Base-by-base conservation (phyloP, 495 filamentous ascomycete species). In the Penicillium cinerascens region DNA sequence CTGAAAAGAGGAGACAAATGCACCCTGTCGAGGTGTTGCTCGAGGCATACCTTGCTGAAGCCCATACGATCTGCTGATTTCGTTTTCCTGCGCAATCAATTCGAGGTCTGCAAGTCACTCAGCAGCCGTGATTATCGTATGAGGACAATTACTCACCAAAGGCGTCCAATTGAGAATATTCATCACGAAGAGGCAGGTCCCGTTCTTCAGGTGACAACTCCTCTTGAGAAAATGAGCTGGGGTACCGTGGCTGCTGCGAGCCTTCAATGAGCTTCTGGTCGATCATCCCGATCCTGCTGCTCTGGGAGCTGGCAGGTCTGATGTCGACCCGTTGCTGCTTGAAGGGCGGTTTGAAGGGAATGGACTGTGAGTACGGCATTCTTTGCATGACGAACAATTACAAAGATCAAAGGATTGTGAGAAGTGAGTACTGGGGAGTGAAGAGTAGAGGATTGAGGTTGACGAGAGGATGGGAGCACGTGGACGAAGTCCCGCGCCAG, bases 61-160 rank as follows among this genome's bases (percentile, higher is more conserved):
- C 1, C 15, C n/a, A 6, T 35, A 26, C 11, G 20, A 50, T 3
- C 1, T 35, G 29, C 39, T 23, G 11, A 8, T 17, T 27, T 38
- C 35, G 35, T 61, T 43, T 2, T 70, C 59, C 25, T 69, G 68
- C 9, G 72, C 69, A 11, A 77, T 55, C 10, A 77, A 44, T 17
- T 75, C 71, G n/a, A 73, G 60, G 33, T 77, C 74, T 77, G 2
- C 22, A 7, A 6, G 11, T 17, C 6, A 0, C 16, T 58, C 21
- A 52, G 56, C 13, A 47, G 20, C n/a, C 1, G 2, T 7, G 2
- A 4, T 21, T 22, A 33, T 22, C 10, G 29, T 18, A 8, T n/a
- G 22, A 0, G 15, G n/a, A n/a, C 0, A 7, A 26, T 6, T 16
- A 61, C 69, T 60, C 51, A 83, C 80, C 79, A 63, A 81, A 81